phyloP scores from a whole-genome alignment of 352 stramenopile genomes.

The Phytophthora cajani region DNA sequence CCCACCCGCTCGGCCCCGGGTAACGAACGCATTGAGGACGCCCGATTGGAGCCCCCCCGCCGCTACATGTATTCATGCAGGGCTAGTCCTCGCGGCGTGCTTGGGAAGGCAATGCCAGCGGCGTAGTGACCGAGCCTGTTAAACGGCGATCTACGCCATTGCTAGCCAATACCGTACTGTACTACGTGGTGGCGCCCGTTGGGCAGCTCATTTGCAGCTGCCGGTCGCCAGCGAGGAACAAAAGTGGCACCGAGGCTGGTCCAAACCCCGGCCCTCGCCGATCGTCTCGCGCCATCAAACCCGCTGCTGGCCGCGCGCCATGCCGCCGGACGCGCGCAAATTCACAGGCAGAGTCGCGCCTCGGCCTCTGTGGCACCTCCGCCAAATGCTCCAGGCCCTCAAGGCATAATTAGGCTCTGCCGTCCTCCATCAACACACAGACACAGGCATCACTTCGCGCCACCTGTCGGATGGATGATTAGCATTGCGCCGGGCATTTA shows the following conservation, averaged over 20 bases:
- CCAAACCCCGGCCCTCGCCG: neutral
- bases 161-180: neutral
- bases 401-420: neutral
- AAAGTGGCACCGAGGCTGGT: constrained; percentile 17
- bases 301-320: constrained; percentile 20
- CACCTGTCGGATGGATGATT: constrained; percentile 17
- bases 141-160: neutral
- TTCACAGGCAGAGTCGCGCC: neutral
- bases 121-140: neutral
- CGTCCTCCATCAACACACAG: too few relatives aligned
- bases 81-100: too few relatives aligned
- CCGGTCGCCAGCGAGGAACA: constrained; percentile 25
- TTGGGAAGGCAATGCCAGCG: neutral
- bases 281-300: constrained; percentile 5
- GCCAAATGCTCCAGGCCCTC: neutral
- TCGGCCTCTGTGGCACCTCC: neutral
- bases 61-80: neutral
- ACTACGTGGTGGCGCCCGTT: constrained; percentile 13
- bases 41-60: too few relatives aligned
- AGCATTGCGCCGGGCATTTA: constrained; percentile 23
- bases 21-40: neutral
- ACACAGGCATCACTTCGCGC: neutral
- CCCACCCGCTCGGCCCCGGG: neutral
- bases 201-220: constrained; percentile 28
- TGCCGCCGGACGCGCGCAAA: constrained; percentile 8